Evolutionary conservation across 2,329 filamentous ascomycete genomes (phyloP).

Genomic region (Neonectria magnoliae): DNA sequence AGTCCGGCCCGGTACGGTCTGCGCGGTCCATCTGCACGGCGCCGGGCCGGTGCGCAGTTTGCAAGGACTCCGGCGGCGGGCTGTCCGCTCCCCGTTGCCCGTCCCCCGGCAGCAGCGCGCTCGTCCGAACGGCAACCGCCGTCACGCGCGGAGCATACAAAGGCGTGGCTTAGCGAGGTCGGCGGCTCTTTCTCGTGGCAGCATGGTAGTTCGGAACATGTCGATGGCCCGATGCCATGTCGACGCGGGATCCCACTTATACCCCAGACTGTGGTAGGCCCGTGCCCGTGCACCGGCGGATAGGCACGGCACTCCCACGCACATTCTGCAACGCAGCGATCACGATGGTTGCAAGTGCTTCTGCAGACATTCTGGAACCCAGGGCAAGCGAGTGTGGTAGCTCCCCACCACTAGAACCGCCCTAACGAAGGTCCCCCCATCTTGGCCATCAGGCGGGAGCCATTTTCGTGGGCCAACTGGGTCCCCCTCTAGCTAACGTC

Average conservation of each 20-base stretch:
- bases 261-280: slow-evolving; percentile 26
- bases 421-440: slow-evolving; percentile 6
- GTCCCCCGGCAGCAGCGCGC: slow-evolving; percentile 12
- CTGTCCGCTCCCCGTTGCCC: slow-evolving; percentile 12
- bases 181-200: slow-evolving; percentile 34
- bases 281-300: slow-evolving; percentile 28
- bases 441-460: not conserved
- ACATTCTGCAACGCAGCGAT: slow-evolving; percentile 22
- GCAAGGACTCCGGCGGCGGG: slow-evolving; percentile 5
- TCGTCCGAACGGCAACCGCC: slow-evolving; percentile 29
- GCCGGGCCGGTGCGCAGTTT: slow-evolving; percentile 36
- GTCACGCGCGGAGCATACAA: slow-evolving; percentile 24
- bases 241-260: slow-evolving; percentile 21
- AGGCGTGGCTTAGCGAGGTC: slow-evolving; percentile 28
- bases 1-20: too few relatives aligned
- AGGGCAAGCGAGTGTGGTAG: slow-evolving; percentile 18
- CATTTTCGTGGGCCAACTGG: slow-evolving; percentile 14
- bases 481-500: not conserved
- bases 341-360: slow-evolving; percentile 28
- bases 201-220: slow-evolving; percentile 18
- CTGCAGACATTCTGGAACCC: slow-evolving; percentile 41
- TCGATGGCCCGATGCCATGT: slow-evolving; percentile 18
- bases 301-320: slow-evolving; percentile 24
- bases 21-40: slow-evolving; percentile 22
- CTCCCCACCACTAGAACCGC: slow-evolving; percentile 32